These are phyloP conservation scores for Rhizopus stolonifer DNA, from an alignment of 371 early-diverging fungal genomes.

Conservation along the genomic window DNA sequence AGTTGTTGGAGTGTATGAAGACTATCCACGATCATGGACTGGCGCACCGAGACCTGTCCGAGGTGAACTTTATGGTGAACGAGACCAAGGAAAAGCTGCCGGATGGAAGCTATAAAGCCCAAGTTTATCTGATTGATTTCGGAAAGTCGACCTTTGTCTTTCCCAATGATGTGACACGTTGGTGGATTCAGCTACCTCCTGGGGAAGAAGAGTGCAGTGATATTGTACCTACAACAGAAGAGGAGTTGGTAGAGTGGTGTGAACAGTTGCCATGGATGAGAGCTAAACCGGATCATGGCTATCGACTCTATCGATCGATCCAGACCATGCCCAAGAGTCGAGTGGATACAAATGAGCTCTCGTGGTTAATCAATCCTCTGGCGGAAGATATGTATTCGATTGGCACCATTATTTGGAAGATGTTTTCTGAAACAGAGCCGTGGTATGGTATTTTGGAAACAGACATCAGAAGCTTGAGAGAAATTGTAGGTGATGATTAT, in stretches of 20 bases:
- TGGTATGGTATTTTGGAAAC: constrained; percentile 65
- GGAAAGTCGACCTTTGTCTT: constrained; percentile 57
- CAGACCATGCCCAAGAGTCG: constrained; percentile 57
- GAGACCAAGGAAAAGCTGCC: constrained; percentile 33
- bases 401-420: constrained; percentile 67
- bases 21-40: constrained; percentile 55
- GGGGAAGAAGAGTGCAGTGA: constrained; percentile 18
- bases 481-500: constrained; percentile 51
- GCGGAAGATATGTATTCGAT: constrained; percentile 66
- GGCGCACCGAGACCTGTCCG: constrained; percentile 64
- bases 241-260: constrained; percentile 49
- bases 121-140: constrained; percentile 61
- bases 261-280: constrained; percentile 47
- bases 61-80: constrained; percentile 69
- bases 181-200: constrained; percentile 52
- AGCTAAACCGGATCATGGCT: constrained; percentile 59
- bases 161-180: constrained; percentile 40
- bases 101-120: constrained; percentile 49
- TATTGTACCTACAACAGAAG: constrained; percentile 32
- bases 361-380: constrained; percentile 52
- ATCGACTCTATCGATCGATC: constrained; percentile 58
- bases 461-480: constrained; percentile 55
- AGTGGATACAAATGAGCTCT: constrained; percentile 42
- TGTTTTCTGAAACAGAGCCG: constrained; percentile 61
- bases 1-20: constrained; percentile 55